Conservation (phyloP, 129 eudicot genomes). For the Kitagawia praeruptora region DNA sequence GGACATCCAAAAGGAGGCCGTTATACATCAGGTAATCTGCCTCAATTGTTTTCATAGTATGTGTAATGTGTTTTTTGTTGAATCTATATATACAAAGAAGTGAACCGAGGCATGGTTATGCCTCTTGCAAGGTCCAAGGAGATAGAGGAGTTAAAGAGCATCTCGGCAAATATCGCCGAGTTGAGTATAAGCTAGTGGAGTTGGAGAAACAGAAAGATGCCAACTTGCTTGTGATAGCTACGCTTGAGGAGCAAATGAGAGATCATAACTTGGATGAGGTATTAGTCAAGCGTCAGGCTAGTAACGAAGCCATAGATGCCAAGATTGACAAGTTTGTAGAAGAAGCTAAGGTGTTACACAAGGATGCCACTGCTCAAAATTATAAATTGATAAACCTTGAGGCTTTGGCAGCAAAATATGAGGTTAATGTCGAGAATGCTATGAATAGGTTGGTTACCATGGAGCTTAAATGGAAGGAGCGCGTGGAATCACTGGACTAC, state of each 20-base stretch:
- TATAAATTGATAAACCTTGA: neutral
- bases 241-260: neutral
- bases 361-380: constrained; percentile 6
- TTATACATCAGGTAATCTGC: neutral
- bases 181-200: neutral
- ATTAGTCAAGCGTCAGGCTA: neutral
- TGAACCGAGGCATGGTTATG: neutral
- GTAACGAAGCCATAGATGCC: neutral
- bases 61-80: neutral
- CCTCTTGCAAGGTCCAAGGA: neutral
- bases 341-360: neutral
- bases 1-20: neutral
- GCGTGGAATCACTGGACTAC: neutral
- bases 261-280: neutral
- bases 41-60: neutral
- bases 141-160: neutral
- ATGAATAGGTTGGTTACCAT: neutral
- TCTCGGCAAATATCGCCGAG: neutral
- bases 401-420: neutral
- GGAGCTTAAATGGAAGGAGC: constrained; percentile 8
- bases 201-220: constrained; percentile 1
- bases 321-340: neutral
- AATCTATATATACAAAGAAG: neutral
- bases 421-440: neutral
- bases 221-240: neutral